phyloP scores from a whole-genome alignment of 331 rosid genomes.

The Malus hybrid region DNA sequence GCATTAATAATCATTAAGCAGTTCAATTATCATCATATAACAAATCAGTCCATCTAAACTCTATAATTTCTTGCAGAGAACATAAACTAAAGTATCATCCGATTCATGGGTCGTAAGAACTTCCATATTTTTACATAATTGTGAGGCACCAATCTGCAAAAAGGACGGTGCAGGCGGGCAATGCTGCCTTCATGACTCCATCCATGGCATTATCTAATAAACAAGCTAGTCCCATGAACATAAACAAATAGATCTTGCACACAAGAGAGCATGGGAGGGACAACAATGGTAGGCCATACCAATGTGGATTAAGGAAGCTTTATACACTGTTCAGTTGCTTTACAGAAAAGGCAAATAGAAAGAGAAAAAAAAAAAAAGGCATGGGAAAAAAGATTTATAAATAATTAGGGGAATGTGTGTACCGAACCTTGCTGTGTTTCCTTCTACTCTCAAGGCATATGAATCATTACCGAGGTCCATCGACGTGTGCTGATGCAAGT shows the following conservation, averaged over 20 bases:
- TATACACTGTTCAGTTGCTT: constrained; percentile 21
- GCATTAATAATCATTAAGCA: neutral
- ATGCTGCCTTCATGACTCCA: neutral
- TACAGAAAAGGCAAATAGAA: constrained; percentile 26
- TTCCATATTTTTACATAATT: constrained; percentile 32
- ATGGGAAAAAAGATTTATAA: constrained; percentile 16
- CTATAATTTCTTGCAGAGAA: neutral
- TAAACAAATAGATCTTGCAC: constrained; percentile 1
- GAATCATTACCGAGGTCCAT: constrained; percentile 53
- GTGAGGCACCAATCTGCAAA: constrained; percentile 35
- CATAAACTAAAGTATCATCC: neutral
- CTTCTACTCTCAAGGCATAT: constrained; percentile 36
- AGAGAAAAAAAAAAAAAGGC: neutral
- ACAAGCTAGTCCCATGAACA: constrained; percentile 19
- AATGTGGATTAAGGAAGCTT: constrained; percentile 10
- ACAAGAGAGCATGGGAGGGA: constrained; percentile 18
- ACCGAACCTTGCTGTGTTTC: constrained; percentile 50
- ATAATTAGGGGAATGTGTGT: constrained; percentile 8
- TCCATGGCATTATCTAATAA: too few relatives aligned
- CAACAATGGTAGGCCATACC: constrained; percentile 11
- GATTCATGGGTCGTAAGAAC: constrained; percentile 22
- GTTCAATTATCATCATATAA: neutral
- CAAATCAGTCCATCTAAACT: neutral
- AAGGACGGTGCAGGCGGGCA: constrained; percentile 34
- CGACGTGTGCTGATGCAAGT: constrained; percentile 16